Evolutionary conservation across 2,329 filamentous ascomycete genomes (phyloP).

Genomic region (Nannizziopsis barbatae): DNA sequence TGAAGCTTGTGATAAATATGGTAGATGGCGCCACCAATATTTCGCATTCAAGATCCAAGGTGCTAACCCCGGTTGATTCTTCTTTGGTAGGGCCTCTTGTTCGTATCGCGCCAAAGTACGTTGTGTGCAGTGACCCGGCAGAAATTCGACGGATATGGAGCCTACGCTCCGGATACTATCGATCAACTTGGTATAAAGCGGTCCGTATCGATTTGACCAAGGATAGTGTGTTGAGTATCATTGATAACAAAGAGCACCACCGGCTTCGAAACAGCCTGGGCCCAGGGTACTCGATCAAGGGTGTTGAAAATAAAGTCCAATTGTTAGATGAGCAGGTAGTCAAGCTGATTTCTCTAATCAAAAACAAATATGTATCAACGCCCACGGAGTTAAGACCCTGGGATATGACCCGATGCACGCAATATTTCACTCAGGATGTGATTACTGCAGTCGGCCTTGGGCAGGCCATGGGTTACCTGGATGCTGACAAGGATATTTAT

Average conservation of each 20-base stretch:
- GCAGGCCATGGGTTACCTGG: slow-evolving; percentile 37
- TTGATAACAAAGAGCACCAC: slow-evolving; percentile 1
- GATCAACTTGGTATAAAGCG: slow-evolving; percentile 1
- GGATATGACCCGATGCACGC: slow-evolving; percentile 40
- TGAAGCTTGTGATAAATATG: background rate
- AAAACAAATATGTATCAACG: slow-evolving; percentile 35
- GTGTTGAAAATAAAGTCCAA: slow-evolving; percentile 35
- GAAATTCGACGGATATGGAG: slow-evolving; percentile 5
- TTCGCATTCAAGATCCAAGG: background rate
- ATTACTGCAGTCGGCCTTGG: slow-evolving; percentile 46
- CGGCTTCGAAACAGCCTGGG: slow-evolving; percentile 25
- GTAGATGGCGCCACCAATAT: background rate
- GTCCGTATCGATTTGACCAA: slow-evolving; percentile 1
- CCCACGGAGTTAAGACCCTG: slow-evolving; percentile 24
- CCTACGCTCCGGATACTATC: slow-evolving; percentile 4
- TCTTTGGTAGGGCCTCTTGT: background rate
- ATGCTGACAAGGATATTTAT: slow-evolving; percentile 35
- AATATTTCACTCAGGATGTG: slow-evolving; percentile 47
- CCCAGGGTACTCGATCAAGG: slow-evolving; percentile 46
- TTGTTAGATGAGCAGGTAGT: slow-evolving; percentile 41
- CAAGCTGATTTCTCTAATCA: slow-evolving; percentile 40
- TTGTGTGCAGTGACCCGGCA: background rate
- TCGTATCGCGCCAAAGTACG: background rate
- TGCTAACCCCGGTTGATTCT: background rate
- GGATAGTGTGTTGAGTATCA: background rate